phyloP scores from a whole-genome alignment of 1,284 basidiomycete species.

The Ganoderma boninense region DNA sequence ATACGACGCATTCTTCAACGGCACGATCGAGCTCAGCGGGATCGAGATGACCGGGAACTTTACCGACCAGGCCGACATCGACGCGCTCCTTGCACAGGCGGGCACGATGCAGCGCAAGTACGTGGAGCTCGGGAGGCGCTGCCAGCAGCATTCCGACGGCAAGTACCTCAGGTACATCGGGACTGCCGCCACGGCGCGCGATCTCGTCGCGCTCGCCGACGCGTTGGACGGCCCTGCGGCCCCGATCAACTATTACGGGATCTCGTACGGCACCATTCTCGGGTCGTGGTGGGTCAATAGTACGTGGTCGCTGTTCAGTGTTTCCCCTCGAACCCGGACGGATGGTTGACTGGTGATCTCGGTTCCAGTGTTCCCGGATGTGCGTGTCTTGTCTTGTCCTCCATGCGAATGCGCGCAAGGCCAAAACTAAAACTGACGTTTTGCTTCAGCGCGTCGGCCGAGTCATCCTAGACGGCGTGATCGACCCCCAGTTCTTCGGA shows the following conservation, averaged over 20 bases:
- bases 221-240: slow-evolving; percentile 24
- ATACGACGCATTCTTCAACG: slow-evolving; percentile 19
- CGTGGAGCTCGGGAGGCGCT: slow-evolving; percentile 15
- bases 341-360: too few relatives aligned
- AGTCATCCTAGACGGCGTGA: slow-evolving; percentile 24
- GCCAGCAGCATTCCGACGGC: slow-evolving; percentile 5
- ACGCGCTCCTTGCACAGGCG: slow-evolving; percentile 16
- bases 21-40: slow-evolving; percentile 16
- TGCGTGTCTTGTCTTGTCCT: not conserved
- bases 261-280: slow-evolving; percentile 26
- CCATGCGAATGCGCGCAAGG: not conserved
- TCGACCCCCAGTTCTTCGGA: slow-evolving; percentile 9
- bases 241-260: slow-evolving; percentile 24
- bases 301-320: slow-evolving; percentile 7
- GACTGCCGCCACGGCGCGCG: slow-evolving; percentile 26
- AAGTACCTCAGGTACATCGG: slow-evolving; percentile 26
- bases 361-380: slow-evolving; percentile 25
- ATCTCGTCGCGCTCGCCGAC: slow-evolving; percentile 28
- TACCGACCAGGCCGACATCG: slow-evolving; percentile 15
- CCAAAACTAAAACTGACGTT: not conserved
- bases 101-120: slow-evolving; percentile 19
- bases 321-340: too few relatives aligned
- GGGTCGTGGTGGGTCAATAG: slow-evolving; percentile 28
- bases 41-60: slow-evolving; percentile 22
- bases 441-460: slow-evolving; percentile 24